Evolutionary conservation across 176 grass and related monocot genomes (phyloP).

Genomic region (Aegilops sharonensis): DNA sequence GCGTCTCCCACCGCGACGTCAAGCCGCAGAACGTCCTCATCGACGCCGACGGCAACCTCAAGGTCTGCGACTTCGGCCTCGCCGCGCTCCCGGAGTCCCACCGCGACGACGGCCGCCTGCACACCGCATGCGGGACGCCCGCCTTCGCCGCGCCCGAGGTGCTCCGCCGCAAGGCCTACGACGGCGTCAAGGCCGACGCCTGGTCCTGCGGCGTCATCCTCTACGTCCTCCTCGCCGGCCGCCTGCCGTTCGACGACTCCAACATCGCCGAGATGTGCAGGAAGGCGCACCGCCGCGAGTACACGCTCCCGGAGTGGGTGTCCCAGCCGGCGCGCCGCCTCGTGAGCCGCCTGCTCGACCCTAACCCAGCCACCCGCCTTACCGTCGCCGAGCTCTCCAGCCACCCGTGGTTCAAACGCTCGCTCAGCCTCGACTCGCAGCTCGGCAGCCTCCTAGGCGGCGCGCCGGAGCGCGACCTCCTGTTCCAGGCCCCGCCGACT

Average conservation of each 20-base stretch:
- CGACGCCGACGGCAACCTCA: slow-evolving; percentile 59
- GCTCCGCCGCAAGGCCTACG: slow-evolving; percentile 67
- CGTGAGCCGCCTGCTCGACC: slow-evolving; percentile 71
- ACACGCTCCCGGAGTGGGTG: slow-evolving; percentile 55
- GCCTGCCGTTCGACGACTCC: slow-evolving; percentile 85
- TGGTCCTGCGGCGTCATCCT: slow-evolving; percentile 98
- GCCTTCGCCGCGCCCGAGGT: slow-evolving; percentile 87
- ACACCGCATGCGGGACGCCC: slow-evolving; percentile 82
- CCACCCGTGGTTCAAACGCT: slow-evolving; percentile 91
- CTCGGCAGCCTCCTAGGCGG: slow-evolving; percentile 42
- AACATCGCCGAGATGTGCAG: slow-evolving; percentile 85
- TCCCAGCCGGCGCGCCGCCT: slow-evolving; percentile 57
- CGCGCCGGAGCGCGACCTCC: slow-evolving; percentile 32
- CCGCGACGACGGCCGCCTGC: slow-evolving; percentile 57
- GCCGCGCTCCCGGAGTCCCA: slow-evolving; percentile 79
- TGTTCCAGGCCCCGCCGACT: slow-evolving; percentile 34
- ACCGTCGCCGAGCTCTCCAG: slow-evolving; percentile 47
- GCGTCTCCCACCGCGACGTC: slow-evolving; percentile 84
- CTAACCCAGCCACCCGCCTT: slow-evolving; percentile 74
- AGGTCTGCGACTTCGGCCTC: slow-evolving; percentile 94
- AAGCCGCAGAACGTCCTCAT: slow-evolving; percentile 98
- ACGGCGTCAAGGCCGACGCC: slow-evolving; percentile 80
- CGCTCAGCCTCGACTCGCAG: slow-evolving; percentile 88
- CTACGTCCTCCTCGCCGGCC: slow-evolving; percentile 75
- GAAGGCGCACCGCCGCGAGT: slow-evolving; percentile 62